phyloP scores from a whole-genome alignment of 2,329 filamentous ascomycete species.

The Fusarium tupiense region DNA sequence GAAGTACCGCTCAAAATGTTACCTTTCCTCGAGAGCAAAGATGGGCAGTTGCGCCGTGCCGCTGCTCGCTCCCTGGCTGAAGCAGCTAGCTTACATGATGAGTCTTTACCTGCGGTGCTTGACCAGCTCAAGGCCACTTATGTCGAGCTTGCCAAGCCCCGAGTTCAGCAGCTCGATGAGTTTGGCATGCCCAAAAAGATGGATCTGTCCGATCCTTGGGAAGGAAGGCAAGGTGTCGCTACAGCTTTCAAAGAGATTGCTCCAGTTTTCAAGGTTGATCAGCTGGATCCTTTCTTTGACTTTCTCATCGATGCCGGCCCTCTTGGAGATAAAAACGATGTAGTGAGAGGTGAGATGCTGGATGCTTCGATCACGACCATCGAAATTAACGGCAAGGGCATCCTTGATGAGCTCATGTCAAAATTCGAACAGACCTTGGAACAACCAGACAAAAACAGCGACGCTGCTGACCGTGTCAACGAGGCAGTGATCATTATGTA shows the following conservation, averaged over 20 bases:
- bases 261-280: slow-evolving; percentile 70
- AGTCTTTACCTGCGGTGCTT: slow-evolving; percentile 70
- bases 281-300: slow-evolving; percentile 80
- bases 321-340: slow-evolving; percentile 80
- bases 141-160: slow-evolving; percentile 80
- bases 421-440: slow-evolving; percentile 91
- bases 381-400: slow-evolving; percentile 79
- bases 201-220: slow-evolving; percentile 90
- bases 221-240: slow-evolving; percentile 88
- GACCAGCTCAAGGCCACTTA: slow-evolving; percentile 76
- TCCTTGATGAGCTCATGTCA: slow-evolving; percentile 91
- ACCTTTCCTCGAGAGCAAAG: slow-evolving; percentile 81
- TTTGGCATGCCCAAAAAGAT: slow-evolving; percentile 95
- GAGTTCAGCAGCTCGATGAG: slow-evolving; percentile 84
- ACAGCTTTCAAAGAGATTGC: slow-evolving; percentile 87
- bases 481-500: slow-evolving; percentile 98
- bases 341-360: slow-evolving; percentile 89
- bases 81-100: slow-evolving; percentile 69
- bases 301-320: slow-evolving; percentile 90
- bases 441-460: slow-evolving; percentile 81
- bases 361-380: slow-evolving; percentile 87
- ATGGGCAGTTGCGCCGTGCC: slow-evolving; percentile 83
- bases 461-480: slow-evolving; percentile 88
- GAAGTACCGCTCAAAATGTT: slow-evolving; percentile 75
- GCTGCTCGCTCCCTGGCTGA: slow-evolving; percentile 85